Evolutionary conservation across 2,329 filamentous ascomycete species (phyloP).

Genomic region (Xylariomycetidae sp.): DNA sequence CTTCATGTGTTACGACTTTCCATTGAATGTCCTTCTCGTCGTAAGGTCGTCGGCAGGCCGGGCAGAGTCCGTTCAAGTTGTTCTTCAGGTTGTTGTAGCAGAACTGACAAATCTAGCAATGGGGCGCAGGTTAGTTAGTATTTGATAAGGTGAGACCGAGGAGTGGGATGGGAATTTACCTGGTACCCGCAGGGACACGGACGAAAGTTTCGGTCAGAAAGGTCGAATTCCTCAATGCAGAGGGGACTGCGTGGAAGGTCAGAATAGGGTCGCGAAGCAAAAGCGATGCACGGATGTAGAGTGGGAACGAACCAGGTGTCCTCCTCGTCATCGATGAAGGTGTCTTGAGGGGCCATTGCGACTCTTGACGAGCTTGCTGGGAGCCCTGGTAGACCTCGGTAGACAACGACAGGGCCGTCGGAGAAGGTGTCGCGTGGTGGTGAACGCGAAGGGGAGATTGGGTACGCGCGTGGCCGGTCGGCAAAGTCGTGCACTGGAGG

Average conservation of each 20-base stretch:
- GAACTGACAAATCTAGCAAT: slow-evolving; percentile 89
- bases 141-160: slow-evolving; percentile 5
- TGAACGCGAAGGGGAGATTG: slow-evolving; percentile 2
- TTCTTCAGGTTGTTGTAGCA: slow-evolving; percentile 99
- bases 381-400: slow-evolving; percentile 4
- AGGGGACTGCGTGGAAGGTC: slow-evolving; percentile 73
- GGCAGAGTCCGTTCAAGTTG: slow-evolving; percentile 94
- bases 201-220: slow-evolving; percentile 93
- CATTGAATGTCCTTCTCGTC: slow-evolving; percentile 97
- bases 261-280: too few species aligned
- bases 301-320: slow-evolving; percentile 53
- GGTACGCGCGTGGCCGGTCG: too few species aligned
- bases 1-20: slow-evolving; percentile 90
- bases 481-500: too few species aligned
- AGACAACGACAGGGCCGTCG: slow-evolving; percentile 7
- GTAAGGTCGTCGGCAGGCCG: slow-evolving; percentile 92
- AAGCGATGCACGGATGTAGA: too few species aligned
- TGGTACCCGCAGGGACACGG: slow-evolving; percentile 98
- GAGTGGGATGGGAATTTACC: slow-evolving; percentile 45
- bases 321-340: slow-evolving; percentile 66
- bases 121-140: slow-evolving; percentile 9
- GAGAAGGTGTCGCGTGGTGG: too few species aligned
- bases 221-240: slow-evolving; percentile 97
- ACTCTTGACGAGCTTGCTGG: slow-evolving; percentile 8
- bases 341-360: slow-evolving; percentile 62